Evolutionary conservation across 768 basidiomycete species (phyloP).

Genomic region (Mycena vulgaris): DNA sequence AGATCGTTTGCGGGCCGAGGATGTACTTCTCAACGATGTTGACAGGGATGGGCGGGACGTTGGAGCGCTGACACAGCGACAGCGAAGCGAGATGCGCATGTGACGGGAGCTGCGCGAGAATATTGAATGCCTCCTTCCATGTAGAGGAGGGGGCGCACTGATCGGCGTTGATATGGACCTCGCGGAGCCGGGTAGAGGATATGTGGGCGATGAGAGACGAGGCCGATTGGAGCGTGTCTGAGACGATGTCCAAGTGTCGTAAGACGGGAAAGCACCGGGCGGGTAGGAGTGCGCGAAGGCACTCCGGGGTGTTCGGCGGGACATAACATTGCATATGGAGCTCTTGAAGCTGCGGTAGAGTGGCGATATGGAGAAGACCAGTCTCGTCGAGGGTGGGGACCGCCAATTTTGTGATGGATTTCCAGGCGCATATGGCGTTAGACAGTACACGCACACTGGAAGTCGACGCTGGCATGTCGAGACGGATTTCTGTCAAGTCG

Average conservation of each 20-base stretch:
- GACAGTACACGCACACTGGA: neutral
- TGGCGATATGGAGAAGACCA: neutral
- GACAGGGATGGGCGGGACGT: neutral
- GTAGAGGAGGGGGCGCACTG: neutral
- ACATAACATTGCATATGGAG: neutral
- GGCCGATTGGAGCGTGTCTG: neutral
- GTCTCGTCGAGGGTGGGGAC: neutral
- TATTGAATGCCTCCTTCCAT: neutral
- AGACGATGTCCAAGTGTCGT: neutral
- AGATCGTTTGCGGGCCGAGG: neutral
- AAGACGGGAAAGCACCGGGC: neutral
- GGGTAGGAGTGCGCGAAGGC: neutral
- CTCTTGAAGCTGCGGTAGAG: neutral
- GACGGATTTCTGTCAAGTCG: neutral
- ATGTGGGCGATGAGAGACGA: neutral
- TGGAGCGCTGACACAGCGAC: neutral
- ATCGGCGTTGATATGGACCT: neutral
- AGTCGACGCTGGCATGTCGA: neutral
- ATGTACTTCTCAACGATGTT: neutral
- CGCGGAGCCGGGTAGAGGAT: neutral
- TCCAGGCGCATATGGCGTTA: neutral
- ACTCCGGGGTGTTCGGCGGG: neutral
- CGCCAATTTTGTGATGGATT: neutral
- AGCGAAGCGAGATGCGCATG: neutral
- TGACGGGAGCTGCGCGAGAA: neutral